phyloP scores from a whole-genome alignment of 2,329 filamentous ascomycete species.

The Ciborinia camelliae region DNA sequence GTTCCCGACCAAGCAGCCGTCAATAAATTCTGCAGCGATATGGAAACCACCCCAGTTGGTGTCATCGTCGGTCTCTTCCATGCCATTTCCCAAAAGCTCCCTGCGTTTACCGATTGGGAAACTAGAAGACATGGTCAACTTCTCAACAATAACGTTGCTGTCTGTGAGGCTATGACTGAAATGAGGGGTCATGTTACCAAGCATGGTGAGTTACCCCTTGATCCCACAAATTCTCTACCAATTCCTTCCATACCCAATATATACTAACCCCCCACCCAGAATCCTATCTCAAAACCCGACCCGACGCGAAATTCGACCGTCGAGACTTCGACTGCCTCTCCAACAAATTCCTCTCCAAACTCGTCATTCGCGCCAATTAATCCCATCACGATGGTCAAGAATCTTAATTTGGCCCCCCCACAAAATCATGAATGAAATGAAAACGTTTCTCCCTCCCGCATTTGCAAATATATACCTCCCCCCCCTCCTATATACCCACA shows the following conservation, averaged over 20 bases:
- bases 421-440: not conserved
- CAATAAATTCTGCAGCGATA: constrained; percentile 92
- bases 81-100: constrained; percentile 94
- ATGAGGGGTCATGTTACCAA: constrained; percentile 88
- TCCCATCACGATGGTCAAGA: not conserved
- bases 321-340: constrained; percentile 92
- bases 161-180: constrained; percentile 95
- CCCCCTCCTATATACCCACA: constrained; percentile 33
- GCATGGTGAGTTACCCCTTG: constrained; percentile 65
- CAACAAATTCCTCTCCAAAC: constrained; percentile 95
- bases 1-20: constrained; percentile 80
- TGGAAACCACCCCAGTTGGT: constrained; percentile 93
- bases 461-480: constrained; percentile 27
- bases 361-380: constrained; percentile 92
- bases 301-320: constrained; percentile 77
- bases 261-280: constrained; percentile 60
- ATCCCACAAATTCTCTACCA: too few relatives aligned
- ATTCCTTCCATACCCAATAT: constrained; percentile 21
- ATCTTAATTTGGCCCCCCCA: not conserved
- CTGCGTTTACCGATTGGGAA: constrained; percentile 91
- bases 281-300: constrained; percentile 75
- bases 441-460: constrained; percentile 9
- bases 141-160: constrained; percentile 84
- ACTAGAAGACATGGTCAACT: constrained; percentile 86
- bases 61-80: constrained; percentile 97